Evolutionary conservation across 805 yeast species (phyloP).

Genomic region (Pichia rugopelliculosa): DNA sequence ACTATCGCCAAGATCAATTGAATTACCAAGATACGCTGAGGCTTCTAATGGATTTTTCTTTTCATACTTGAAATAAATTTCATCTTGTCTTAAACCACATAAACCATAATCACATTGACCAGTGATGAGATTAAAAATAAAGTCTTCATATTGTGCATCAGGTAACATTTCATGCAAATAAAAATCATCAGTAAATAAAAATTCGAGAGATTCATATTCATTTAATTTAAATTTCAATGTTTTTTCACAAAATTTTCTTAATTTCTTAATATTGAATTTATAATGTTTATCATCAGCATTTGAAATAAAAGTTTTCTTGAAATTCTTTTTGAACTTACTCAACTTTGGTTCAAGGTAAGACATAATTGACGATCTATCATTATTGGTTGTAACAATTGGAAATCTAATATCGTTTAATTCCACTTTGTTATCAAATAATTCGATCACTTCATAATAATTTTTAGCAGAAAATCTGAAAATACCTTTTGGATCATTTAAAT

Average conservation of each 20-base stretch:
- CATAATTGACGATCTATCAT: neutral
- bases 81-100: neutral
- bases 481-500: neutral
- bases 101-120: neutral
- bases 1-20: neutral
- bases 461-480: neutral
- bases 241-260: neutral
- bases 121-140: neutral
- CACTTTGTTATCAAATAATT: neutral
- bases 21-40: neutral
- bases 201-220: neutral
- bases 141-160: neutral
- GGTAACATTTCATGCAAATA: neutral
- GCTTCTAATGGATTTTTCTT: neutral
- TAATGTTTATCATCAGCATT: neutral
- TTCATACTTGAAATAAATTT: neutral
- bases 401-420: neutral
- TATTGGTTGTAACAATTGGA: neutral
- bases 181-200: neutral
- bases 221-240: neutral
- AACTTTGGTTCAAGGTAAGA: neutral
- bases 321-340: neutral
- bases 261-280: neutral
- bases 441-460: neutral
- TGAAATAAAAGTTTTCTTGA: neutral